Base-by-base conservation (phyloP, 805 yeast genomes). In the Lachancea fermentati region DNA sequence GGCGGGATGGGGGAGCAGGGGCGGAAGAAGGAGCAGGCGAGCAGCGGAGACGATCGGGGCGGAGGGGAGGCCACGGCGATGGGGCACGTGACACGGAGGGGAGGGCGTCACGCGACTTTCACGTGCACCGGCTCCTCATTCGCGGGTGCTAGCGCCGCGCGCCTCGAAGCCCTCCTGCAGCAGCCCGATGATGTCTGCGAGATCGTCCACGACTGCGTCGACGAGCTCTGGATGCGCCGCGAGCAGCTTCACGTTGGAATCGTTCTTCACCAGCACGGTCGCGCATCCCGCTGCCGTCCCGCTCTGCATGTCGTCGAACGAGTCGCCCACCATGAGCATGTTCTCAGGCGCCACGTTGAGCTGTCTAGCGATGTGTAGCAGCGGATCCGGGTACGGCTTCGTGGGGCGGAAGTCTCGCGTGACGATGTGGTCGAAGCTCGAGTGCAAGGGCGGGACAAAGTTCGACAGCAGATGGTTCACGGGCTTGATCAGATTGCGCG, bases 241-340 rank as follows among this genome's bases (percentile, higher is more conserved):
- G 22, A 69, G 59, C 9, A 78, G 54, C 34, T 69, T 66, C 2
- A 50, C 62, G 47, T 81, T 81, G 25, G 69, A 74, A 18, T 68
- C 68, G 45, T 77, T 76, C 32, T 66, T 69, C 31, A 81, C 58
- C 37, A 81, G 60, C 3, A 80, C 64, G 0, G 85, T 72, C 2
- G 71, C 63, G 32, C 75, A 73, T 0, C 87, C 87, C 1, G 88
- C 87, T n/a, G 63, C 49, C 22, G 67, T 55, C 3, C 86, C 88
- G 22, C 84, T 75, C 31, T 51, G 60, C 78, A 81, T 76, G 51
- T 81, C 89, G 57, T 81, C 88, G 30, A 67, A 58, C 0, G 87
- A 81, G 54, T 81, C 88, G 9, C 89, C 89, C 12, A 81, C 82
- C 88, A 81, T 81, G 4, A 80, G 54, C 22, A 81, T 46, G 30